Base-by-base conservation (phyloP, 768 basidiomycete genomes). In the Zangia roseola region DNA sequence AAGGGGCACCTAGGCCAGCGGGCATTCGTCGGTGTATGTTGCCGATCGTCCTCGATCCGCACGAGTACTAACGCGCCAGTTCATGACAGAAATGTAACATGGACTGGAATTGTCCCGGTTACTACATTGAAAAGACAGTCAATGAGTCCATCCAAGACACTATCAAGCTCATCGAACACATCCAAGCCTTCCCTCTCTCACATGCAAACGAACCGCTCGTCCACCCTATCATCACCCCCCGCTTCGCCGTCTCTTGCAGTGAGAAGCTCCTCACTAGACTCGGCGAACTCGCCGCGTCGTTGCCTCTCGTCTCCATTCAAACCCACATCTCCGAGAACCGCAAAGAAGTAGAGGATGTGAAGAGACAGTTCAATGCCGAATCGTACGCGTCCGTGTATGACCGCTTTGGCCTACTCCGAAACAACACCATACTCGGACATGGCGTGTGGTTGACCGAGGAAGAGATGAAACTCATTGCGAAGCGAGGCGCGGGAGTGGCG, bases 311-410 rank as follows among this genome's bases (percentile, higher is more conserved):
- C 21, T 75, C 77, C 40, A 88, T 95, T 37, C 94, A 97, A 68
- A 97, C 94, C 4, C 94, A 97, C 69, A 83, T 97, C 36, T 81
- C 86, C 13, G 94, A 97, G 73, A 95, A 92, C 67, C 68, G 61
- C 1, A 59, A 71, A 10, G 94, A 97, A 68, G 72, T 94, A 38
- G 73, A 67, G 25, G 79, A 79, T 50, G 84, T 84, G 3, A 74
- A 76, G 51, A 58, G 71, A 33, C 73, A 91, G 13, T 97, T 91
- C 69, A 85, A 86, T 0, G 73, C 76, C 2, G 55, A 67, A 1
- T 78, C 81, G 21, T 97, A 95, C 64, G 81, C 93, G 0, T 78
- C 71, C 5, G 84, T 93, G 1, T 97, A 97, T 64, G 89, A 94
- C 54, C 69, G 71, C 21, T 84, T 28, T 13, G 77, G 83, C 7